Evolutionary conservation across 768 basidiomycete genomes (phyloP), one percentile per base, ranked within the genome.

Genomic region (Amanita phalloides): DNA sequence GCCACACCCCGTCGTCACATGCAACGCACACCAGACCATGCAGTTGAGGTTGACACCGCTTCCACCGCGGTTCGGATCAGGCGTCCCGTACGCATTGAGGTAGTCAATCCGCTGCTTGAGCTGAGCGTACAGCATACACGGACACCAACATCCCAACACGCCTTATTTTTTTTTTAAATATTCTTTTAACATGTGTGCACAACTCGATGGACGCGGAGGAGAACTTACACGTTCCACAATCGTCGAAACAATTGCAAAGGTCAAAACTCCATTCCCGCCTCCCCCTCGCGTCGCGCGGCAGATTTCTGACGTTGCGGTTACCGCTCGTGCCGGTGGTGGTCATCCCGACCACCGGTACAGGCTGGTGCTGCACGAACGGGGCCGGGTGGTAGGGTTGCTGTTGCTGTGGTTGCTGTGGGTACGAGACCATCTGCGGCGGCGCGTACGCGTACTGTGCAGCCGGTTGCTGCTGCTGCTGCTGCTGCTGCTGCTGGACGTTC

Each of bases 91-190:
- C 1, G 28, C 38, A 37, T 64, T 57, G 42, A 76, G 60, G 51
- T 74, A 67, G 30, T 72, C 67, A 46, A 66, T 57, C 44, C 75
- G 73, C 28, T 60, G 61, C 58, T 70, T 73, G 61, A 68, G 66
- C 53, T 69, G 61, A 28, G 64, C 62, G 59, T 72, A 74, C 44
- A 66, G 55, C 52, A 74, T 54, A 58, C 72, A 75, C 0, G 75
- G 74, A 60, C 64, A 69, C 58, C 61, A 75, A 26, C 61, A 70
- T 1, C 71, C 60, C n/a, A 71, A 51, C 45, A 67, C 54, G 53
- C 68, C 73, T 76, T 17, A 17, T 17, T 17, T 17, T 17, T 17
- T 17, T 17, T 17, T 17, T 17, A 17, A 17, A 17, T 17, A 17
- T 17, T 17, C 1, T 17, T 17, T 17, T 17, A 17, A 17, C 17